Percentiles rank a stretch among this genome's conserved stretches.
Conservation (phyloP, 2,329 filamentous ascomycete species). For the Gliomastix tumulicola region DNA sequence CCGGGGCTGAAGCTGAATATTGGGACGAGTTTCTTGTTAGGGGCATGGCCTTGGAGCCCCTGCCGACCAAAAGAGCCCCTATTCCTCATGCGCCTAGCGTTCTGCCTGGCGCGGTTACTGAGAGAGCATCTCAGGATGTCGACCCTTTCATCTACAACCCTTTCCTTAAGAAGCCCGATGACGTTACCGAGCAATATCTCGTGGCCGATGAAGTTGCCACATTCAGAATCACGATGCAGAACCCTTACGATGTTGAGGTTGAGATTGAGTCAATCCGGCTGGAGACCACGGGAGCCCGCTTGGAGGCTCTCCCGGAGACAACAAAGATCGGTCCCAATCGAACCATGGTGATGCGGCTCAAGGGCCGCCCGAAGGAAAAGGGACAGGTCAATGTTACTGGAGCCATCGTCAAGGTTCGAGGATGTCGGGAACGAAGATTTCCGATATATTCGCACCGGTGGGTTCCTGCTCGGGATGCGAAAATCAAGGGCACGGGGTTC, state of each 20-base stretch:
- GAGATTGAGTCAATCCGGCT: constrained; percentile 78
- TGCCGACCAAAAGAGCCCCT: constrained; percentile 52
- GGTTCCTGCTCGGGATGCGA: constrained; percentile 61
- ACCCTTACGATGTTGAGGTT: constrained; percentile 88
- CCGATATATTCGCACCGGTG: constrained; percentile 75
- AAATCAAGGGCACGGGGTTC: constrained; percentile 71
- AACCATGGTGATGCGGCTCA: constrained; percentile 69
- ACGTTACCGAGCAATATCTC: constrained; percentile 57
- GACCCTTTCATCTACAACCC: constrained; percentile 96
- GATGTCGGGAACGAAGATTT: constrained; percentile 77
- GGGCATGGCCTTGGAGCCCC: constrained; percentile 62
- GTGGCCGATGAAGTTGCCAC: constrained; percentile 72
- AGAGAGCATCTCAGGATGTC: constrained; percentile 50
- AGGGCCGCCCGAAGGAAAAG: constrained; percentile 57
- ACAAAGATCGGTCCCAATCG: constrained; percentile 73
- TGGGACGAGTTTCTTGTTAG: constrained; percentile 96
- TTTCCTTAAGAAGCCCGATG: constrained; percentile 64
- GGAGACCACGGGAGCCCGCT: constrained; percentile 64
- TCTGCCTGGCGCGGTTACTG: constrained; percentile 41
- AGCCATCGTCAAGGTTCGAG: constrained; percentile 70
- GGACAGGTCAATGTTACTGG: constrained; percentile 71
- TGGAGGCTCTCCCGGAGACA: constrained; percentile 58
- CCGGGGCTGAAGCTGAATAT: constrained; percentile 71
- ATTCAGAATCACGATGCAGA: constrained; percentile 82
- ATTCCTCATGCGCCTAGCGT: constrained; percentile 56